Base-by-base conservation (phyloP, 768 basidiomycete genomes). In the Suillus lakei region DNA sequence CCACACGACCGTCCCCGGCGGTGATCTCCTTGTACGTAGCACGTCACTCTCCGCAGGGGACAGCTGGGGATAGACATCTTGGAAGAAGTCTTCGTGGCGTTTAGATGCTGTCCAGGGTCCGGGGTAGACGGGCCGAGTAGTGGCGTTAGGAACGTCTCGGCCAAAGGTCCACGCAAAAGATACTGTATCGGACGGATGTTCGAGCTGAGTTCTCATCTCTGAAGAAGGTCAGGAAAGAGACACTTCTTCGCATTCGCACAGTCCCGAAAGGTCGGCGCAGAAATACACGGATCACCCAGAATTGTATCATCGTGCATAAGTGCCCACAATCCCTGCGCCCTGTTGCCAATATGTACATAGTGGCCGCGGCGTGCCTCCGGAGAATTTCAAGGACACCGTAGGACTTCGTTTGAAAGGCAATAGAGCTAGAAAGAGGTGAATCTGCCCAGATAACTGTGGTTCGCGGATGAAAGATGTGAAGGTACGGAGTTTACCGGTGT, bases 11-110 rank as follows among this genome's bases (percentile, higher is more conserved):
- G 38, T 21, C 38, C 21, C 58, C 58, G 58, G 58, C 58, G 58
- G 58, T 30, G 58, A 59, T 59, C 10, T 21, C 26, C 26, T 3
- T 59, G 56, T 58, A 58, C 55, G 55, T 58, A 38, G 55, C 16
- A 15, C 23, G 55, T n/a, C 36, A 38, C 15, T 38, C 23, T 23
- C 23, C 15, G 6, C 6, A 38, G 12, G 10, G 53, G 32, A 13
- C 21, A 54, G 32, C 50, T 51, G 55, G 23, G 55, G 36, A 38
- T 18, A 38, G 28, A 28, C 16, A 16, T 26, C 36, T 58, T 38
- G 6, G 23, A 30, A 59, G 56, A 59, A 59, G 58, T 18, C 41
- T 59, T 59, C 26, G 58, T 59, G 58, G 58, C 58, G 58, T 59
- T 59, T 21, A 39, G 34, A 56, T 36, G n/a, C 48, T 58, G 38